Evolutionary conservation across 2,329 filamentous ascomycete species (phyloP).

Genomic region (Talaromyces rugulosus): DNA sequence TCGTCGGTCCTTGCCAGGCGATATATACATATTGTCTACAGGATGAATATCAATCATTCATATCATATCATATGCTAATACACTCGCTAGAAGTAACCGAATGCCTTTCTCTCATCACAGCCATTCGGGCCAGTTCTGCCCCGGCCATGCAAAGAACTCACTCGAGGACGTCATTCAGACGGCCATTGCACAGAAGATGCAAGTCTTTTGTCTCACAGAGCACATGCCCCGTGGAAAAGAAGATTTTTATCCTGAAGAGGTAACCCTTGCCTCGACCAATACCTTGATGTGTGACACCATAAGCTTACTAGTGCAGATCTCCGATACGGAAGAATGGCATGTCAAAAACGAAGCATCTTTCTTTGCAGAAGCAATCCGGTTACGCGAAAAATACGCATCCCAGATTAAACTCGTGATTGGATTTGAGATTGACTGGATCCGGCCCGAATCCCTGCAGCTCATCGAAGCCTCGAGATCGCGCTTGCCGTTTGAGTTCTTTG

Average conservation of each 20-base stretch:
- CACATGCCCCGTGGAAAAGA: conserved; percentile 80
- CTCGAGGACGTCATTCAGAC: conserved; percentile 79
- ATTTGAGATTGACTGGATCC: conserved; percentile 92
- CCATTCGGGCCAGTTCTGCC: conserved; percentile 96
- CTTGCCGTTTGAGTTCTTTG: conserved; percentile 76
- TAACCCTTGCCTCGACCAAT: conserved; percentile 26
- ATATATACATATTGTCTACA: neutral
- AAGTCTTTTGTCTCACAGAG: conserved; percentile 82
- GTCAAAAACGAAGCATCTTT: conserved; percentile 59
- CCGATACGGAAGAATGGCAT: conserved; percentile 24
- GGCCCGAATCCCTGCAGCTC: conserved; percentile 58
- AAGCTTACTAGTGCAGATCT: neutral
- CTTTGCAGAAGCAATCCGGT: conserved; percentile 67
- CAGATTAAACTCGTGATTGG: conserved; percentile 79
- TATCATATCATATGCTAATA: neutral
- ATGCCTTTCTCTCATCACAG: conserved; percentile 97
- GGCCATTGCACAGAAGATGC: conserved; percentile 74
- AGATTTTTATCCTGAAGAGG: conserved; percentile 93
- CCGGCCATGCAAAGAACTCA: conserved; percentile 76
- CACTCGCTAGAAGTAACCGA: neutral
- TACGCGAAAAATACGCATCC: conserved; percentile 65
- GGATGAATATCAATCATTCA: neutral
- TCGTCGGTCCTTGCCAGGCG: neutral
- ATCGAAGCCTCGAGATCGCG: conserved; percentile 57
- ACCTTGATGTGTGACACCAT: conserved; percentile 22